Evolutionary conservation across 1,284 basidiomycete species (phyloP).

Genomic region (Melampsora abietis-canadensis): DNA sequence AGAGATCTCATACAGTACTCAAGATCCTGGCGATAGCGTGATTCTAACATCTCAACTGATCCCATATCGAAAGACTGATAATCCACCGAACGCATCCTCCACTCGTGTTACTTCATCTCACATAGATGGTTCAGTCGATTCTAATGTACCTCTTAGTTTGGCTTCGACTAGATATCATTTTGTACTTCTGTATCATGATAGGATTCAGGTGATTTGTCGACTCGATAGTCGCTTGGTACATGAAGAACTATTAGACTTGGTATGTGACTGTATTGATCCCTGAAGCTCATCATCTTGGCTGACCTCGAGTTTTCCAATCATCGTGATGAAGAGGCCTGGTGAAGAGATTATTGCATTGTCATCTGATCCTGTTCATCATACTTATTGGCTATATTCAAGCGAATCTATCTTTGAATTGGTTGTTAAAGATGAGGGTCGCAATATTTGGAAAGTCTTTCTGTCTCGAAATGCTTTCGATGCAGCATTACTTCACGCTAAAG

Average conservation of each 20-base stretch:
- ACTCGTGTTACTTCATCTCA: conserved; percentile 66
- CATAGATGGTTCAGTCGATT: conserved; percentile 51
- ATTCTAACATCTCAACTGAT: conserved; percentile 65
- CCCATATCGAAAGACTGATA: conserved; percentile 49
- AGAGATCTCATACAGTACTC: conserved; percentile 49
- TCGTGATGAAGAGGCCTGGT: conserved; percentile 61
- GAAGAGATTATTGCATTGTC: conserved; percentile 71
- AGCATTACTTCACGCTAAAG: conserved; percentile 78
- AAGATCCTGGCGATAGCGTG: conserved; percentile 62
- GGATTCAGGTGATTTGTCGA: conserved; percentile 72
- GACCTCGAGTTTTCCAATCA: not conserved
- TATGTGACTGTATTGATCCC: conserved; percentile 54
- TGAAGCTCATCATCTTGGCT: conserved; percentile 11
- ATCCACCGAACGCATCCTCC: conserved; percentile 17
- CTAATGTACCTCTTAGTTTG: conserved; percentile 66
- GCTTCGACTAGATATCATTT: conserved; percentile 89
- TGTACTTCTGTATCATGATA: conserved; percentile 76
- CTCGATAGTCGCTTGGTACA: conserved; percentile 79
- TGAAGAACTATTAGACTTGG: conserved; percentile 76
- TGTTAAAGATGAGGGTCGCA: conserved; percentile 80
- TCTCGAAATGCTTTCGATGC: conserved; percentile 71
- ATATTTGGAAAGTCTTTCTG: conserved; percentile 90
- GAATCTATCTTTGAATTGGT: conserved; percentile 85
- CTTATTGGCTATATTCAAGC: conserved; percentile 92
- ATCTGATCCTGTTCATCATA: conserved; percentile 77